phyloP scores from a whole-genome alignment of 2,329 filamentous ascomycete genomes.

The Cytospora paraplurivora region DNA sequence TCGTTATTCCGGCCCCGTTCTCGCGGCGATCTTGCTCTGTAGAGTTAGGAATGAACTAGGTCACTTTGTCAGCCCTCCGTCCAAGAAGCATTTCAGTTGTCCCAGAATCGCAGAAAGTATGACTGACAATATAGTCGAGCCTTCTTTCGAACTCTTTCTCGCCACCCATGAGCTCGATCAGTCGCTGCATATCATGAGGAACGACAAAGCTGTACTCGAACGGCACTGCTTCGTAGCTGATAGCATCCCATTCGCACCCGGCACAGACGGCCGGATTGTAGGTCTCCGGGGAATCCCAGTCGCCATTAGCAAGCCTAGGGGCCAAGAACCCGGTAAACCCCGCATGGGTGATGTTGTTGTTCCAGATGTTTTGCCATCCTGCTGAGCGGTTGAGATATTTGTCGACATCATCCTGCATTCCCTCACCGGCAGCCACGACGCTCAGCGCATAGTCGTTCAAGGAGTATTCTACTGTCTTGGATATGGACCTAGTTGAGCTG shows the following conservation, averaged over 20 bases:
- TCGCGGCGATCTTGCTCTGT: constrained; percentile 30
- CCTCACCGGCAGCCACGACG: constrained; percentile 56
- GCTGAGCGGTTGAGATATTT: constrained; percentile 56
- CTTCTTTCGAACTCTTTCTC: constrained; percentile 51
- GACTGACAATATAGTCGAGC: constrained; percentile 40
- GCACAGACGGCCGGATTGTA: constrained; percentile 55
- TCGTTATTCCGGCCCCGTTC: constrained; percentile 31
- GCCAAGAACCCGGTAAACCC: constrained; percentile 60
- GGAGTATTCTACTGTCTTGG: constrained; percentile 58
- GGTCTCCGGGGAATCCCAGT: constrained; percentile 40
- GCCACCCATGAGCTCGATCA: constrained; percentile 57
- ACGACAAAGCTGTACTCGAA: constrained; percentile 59
- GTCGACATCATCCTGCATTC: constrained; percentile 45
- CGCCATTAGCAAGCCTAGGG: constrained; percentile 52
- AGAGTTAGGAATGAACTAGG: constrained; percentile 31
- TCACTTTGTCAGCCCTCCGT: background rate
- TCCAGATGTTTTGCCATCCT: constrained; percentile 65
- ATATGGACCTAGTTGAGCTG: constrained; percentile 53
- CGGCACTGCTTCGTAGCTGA: constrained; percentile 52
- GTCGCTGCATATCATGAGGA: constrained; percentile 57
- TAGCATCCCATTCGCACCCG: constrained; percentile 57
- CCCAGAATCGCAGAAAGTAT: constrained; percentile 46
- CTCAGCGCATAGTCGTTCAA: constrained; percentile 60
- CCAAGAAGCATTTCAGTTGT: constrained; percentile 45
- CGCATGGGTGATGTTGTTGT: constrained; percentile 46